phyloP scores from a whole-genome alignment of 2,329 filamentous ascomycete genomes.

The Xylariaceae sp. region DNA sequence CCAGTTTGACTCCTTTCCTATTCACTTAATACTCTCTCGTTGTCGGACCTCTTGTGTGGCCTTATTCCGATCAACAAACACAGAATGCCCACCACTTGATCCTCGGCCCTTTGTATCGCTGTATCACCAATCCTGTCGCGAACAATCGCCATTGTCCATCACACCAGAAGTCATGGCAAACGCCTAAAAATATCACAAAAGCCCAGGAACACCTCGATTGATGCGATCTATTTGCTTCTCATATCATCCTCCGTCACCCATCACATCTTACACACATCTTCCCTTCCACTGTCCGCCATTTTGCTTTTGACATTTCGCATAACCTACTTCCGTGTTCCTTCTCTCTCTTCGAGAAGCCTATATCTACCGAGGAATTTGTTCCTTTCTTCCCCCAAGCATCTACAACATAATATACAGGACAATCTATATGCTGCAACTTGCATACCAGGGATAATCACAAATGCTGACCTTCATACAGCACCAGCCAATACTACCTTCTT shows the following conservation, averaged over 20 bases:
- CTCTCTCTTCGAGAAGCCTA: no score
- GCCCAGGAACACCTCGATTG: neutral
- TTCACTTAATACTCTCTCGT: neutral
- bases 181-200: neutral
- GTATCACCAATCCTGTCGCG: slow-evolving; percentile 10
- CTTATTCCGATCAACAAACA: neutral
- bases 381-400: neutral
- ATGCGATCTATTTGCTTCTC: neutral
- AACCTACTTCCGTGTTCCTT: no score
- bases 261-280: neutral
- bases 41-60: neutral
- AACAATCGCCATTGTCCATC: slow-evolving; percentile 20
- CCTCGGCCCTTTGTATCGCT: slow-evolving; percentile 1
- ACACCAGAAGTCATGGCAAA: slow-evolving; percentile 4
- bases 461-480: slow-evolving; percentile 5
- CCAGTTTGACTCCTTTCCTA: neutral
- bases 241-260: neutral
- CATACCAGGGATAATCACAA: neutral
- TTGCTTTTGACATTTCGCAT: no score
- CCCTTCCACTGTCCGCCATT: neutral
- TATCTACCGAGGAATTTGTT: no score
- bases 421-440: neutral
- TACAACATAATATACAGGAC: no score
- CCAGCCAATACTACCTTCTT: slow-evolving; percentile 10
- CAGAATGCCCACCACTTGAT: neutral